These are phyloP conservation scores for Ophiocordyceps camponoti-saundersi DNA, from an alignment of 2,329 filamentous ascomycete genomes.

Conservation along the genomic window DNA sequence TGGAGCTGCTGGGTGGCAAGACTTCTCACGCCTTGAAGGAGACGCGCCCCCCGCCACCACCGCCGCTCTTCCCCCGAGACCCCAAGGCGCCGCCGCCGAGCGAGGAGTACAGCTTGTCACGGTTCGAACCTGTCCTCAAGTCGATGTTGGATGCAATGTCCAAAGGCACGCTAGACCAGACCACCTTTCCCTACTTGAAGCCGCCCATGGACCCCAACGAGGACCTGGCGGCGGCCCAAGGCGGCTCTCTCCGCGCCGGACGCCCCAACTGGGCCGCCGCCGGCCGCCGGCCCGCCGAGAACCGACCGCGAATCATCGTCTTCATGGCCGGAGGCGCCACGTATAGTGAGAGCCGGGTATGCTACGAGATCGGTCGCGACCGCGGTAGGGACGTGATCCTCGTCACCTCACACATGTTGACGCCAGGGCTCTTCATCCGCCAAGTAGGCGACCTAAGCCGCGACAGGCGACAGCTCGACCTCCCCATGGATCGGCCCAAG, in stretches of 20 bases:
- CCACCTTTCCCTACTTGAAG: slow-evolving; percentile 55
- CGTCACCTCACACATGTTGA: slow-evolving; percentile 83
- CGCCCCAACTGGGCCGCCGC: slow-evolving; percentile 93
- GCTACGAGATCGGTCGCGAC: slow-evolving; percentile 67
- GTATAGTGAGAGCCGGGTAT: slow-evolving; percentile 74
- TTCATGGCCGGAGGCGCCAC: slow-evolving; percentile 94
- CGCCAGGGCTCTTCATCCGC: slow-evolving; percentile 63
- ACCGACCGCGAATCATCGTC: slow-evolving; percentile 76
- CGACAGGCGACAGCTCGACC: slow-evolving; percentile 57
- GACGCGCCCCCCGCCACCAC: slow-evolving; percentile 40
- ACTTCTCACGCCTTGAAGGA: slow-evolving; percentile 60
- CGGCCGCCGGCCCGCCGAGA: slow-evolving; percentile 55
- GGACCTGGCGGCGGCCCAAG: slow-evolving; percentile 35
- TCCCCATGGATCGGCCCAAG: slow-evolving; percentile 66
- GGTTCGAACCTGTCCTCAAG: slow-evolving; percentile 71
- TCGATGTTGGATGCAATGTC: slow-evolving; percentile 63
- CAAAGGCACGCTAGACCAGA: slow-evolving; percentile 48
- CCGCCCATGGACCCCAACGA: slow-evolving; percentile 48
- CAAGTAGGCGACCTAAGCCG: slow-evolving; percentile 67
- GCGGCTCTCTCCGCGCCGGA: slow-evolving; percentile 71
- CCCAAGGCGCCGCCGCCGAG: slow-evolving; percentile 32
- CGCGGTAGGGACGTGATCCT: slow-evolving; percentile 73
- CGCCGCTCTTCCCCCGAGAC: slow-evolving; percentile 58
- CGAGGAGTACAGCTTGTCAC: slow-evolving; percentile 73
- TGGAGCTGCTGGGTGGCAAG: slow-evolving; percentile 67